Evolutionary conservation across 2,329 filamentous ascomycete species (phyloP), one percentile per base, ranked within the genome.

Genomic region (Raffaelea arxii): DNA sequence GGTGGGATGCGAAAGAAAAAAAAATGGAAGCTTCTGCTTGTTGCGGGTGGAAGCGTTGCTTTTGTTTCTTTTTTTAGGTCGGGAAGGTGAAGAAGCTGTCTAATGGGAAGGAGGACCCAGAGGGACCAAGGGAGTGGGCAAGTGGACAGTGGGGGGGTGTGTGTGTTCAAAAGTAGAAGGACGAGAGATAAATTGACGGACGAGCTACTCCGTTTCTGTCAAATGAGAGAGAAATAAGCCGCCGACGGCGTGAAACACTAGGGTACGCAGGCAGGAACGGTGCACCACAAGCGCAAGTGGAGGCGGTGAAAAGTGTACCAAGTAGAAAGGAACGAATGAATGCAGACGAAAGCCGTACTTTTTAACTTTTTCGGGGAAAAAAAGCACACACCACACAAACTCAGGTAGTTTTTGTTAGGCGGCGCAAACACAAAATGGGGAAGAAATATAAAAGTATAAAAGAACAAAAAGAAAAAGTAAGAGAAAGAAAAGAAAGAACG

Each of bases 41-140:
- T n/a, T n/a, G n/a, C n/a, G 18, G 23, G 41, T 43, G 37, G 39
- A 44, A 47, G 48, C 27, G 23, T 48, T 40, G 35, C 21, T 37
- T 36, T 40, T 49, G 49, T 51, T 52, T 51, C 51, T 52, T 52
- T 52, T 51, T 52, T 52, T 52, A 52, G 51, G 51, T 49, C 46
- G 39, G 25, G 36, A 46, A 43, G 43, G 45, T 25, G 25, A 43
- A 48, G 41, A 30, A 36, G 44, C 32, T 42, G 16, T 30, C 9
- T 9, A 30, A 16, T 9, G 16, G 27, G 27, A 30, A 16, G 27
- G 16, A 16, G 16, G 27, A 30, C 16, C 9, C 27, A 36, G 32
- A 36, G 16, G 32, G 32, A 18, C 27, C 27, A 16, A 18, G 16
- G 32, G 7, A 36, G 16, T 36, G 32, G 14, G 32, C 6, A 36